phyloP scores from a whole-genome alignment of 768 basidiomycete genomes.

The Lyophyllum decastes region DNA sequence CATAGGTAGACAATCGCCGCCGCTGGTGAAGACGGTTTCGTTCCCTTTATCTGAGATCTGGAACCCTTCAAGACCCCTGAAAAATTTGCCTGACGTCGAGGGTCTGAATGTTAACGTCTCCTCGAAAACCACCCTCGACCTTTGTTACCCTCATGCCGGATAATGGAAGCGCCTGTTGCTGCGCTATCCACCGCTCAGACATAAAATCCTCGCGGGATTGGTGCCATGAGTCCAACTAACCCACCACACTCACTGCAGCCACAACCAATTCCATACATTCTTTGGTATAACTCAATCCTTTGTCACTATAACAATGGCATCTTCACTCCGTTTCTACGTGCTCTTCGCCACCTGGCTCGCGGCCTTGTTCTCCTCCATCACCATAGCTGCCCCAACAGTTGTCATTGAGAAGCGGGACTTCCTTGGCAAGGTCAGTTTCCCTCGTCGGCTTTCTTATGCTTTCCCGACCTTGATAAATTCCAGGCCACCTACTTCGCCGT shows the following conservation, averaged over 20 bases:
- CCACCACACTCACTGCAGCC: neutral
- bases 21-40: neutral
- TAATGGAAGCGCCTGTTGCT: neutral
- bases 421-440: constrained; percentile 15
- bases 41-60: neutral
- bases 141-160: neutral
- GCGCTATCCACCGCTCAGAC: neutral
- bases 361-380: constrained; percentile 8
- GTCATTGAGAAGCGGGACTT: constrained; percentile 10
- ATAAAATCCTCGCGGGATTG: constrained; percentile 1
- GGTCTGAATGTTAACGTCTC: neutral
- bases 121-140: neutral
- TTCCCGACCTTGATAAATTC: neutral
- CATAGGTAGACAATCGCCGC: neutral
- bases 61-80: neutral
- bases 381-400: constrained; percentile 12
- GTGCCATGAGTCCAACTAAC: neutral
- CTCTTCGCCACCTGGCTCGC: constrained; percentile 10
- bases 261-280: neutral
- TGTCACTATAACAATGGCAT: constrained; percentile 6
- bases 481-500: constrained; percentile 25
- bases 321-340: constrained; percentile 11
- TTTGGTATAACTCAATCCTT: neutral
- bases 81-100: neutral
- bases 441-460: neutral